A percentile compares a stretch with the other conserved stretches of the same genome.
Conservation (phyloP, 2,329 filamentous ascomycete species). For the Thielaviopsis punctulata region DNA sequence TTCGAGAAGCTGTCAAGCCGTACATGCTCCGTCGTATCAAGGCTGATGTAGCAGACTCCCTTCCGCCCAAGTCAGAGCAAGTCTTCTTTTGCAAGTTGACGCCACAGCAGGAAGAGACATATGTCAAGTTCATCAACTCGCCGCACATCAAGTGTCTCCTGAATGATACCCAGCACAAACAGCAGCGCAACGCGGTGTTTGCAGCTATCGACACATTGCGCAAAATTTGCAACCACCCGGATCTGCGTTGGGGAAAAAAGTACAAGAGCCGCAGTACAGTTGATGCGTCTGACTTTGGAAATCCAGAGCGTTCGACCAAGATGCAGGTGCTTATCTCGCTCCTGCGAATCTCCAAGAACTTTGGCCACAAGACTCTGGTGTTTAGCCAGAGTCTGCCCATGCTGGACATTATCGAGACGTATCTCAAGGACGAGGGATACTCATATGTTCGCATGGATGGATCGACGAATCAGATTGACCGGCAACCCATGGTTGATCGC, state of each 20-base stretch:
- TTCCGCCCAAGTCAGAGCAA: conserved; percentile 91
- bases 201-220: conserved; percentile 83
- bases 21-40: conserved; percentile 89
- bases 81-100: conserved; percentile 93
- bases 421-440: conserved; percentile 52
- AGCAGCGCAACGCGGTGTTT: conserved; percentile 22
- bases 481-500: conserved; percentile 79
- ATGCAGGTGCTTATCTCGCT: conserved; percentile 87
- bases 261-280: not conserved
- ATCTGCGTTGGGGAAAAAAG: conserved; percentile 38
- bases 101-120: conserved; percentile 20
- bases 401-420: conserved; percentile 82
- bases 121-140: conserved; percentile 9
- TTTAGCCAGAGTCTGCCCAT: conserved; percentile 92
- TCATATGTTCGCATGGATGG: conserved; percentile 87
- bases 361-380: conserved; percentile 80
- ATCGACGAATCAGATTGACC: conserved; percentile 67
- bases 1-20: conserved; percentile 86
- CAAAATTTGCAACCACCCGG: conserved; percentile 96
- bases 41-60: conserved; percentile 77
- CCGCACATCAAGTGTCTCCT: conserved; percentile 12
- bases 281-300: conserved; percentile 44
- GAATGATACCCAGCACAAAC: not conserved
- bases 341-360: conserved; percentile 72
- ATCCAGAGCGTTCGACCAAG: conserved; percentile 68